These are phyloP conservation scores for Pichia sp. DNA, from an alignment of 1,139 yeast species.

Conservation along the genomic window DNA sequence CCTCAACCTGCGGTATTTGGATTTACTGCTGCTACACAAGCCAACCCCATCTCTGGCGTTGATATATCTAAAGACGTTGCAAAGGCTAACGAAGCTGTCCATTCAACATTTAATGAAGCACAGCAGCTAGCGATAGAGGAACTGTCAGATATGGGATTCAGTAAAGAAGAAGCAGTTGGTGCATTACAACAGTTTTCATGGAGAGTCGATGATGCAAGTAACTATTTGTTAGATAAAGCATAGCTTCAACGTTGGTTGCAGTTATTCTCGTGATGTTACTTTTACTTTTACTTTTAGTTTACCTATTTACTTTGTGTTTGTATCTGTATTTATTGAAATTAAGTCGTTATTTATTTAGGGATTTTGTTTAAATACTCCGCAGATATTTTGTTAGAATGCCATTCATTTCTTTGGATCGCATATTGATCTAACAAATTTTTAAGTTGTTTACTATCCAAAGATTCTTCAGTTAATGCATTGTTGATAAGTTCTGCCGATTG, in stretches of 20 bases:
- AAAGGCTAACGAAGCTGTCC: not conserved
- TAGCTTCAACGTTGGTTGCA: too few species aligned
- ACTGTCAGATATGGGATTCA: slow-evolving; percentile 86
- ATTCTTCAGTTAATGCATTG: slow-evolving; percentile 24
- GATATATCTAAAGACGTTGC: slow-evolving; percentile 1
- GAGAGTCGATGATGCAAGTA: slow-evolving; percentile 81
- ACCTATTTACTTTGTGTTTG: not conserved
- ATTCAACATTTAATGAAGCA: slow-evolving; percentile 20
- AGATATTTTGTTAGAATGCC: slow-evolving; percentile 6
- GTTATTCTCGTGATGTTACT: too few species aligned
- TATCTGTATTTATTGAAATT: not conserved
- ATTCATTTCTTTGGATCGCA: slow-evolving; percentile 35
- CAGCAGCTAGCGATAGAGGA: slow-evolving; percentile 55
- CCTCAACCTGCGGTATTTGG: slow-evolving; percentile 8
- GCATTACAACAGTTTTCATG: slow-evolving; percentile 69
- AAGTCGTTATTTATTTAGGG: not conserved
- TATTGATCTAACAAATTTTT: slow-evolving; percentile 40
- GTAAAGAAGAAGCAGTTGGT: slow-evolving; percentile 51
- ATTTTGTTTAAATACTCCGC: not conserved
- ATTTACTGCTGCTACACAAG: slow-evolving; percentile 4
- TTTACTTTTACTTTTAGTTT: slow-evolving; percentile 1
- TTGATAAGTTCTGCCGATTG: too few species aligned
- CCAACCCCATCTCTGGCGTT: too few species aligned
- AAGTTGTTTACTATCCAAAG: slow-evolving; percentile 17
- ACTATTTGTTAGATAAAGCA: slow-evolving; percentile 57